Evolutionary conservation across 2,329 filamentous ascomycete species (phyloP).

Genomic region (Fusarium nurragi): DNA sequence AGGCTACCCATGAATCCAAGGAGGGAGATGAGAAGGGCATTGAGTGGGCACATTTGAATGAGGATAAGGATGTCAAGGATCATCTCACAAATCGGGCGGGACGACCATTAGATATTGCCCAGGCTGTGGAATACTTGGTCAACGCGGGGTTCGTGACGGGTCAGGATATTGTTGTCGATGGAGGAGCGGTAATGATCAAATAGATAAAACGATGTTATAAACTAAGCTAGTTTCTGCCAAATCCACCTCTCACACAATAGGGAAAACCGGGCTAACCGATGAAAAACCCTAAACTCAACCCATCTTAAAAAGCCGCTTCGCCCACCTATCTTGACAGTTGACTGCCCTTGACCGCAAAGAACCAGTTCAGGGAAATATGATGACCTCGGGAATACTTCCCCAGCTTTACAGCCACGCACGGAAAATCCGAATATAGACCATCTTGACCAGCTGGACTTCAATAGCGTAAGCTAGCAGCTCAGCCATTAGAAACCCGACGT

Average conservation of each 20-base stretch:
- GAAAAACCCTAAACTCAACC: not conserved
- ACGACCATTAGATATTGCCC: slow-evolving; percentile 10
- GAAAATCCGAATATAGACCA: not conserved
- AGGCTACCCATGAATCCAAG: slow-evolving; percentile 1
- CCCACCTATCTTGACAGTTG: not conserved
- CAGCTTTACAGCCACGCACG: not conserved
- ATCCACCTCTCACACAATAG: accelerated
- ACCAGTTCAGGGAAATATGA: no score
- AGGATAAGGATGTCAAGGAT: slow-evolving; percentile 15
- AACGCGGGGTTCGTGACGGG: slow-evolving; percentile 20
- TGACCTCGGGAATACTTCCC: no score
- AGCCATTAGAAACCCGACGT: not conserved
- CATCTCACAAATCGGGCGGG: slow-evolving; percentile 15
- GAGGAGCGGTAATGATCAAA: slow-evolving; percentile 13
- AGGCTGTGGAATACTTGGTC: slow-evolving; percentile 14
- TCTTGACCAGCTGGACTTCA: not conserved
- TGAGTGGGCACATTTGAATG: slow-evolving; percentile 7
- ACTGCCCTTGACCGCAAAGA: no score
- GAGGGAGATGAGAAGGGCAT: slow-evolving; percentile 7
- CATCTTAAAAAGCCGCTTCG: no score
- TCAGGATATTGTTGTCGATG: slow-evolving; percentile 14
- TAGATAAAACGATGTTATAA: not conserved
- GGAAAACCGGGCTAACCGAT: not conserved
- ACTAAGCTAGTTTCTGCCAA: not conserved
- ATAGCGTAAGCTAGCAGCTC: not conserved